Conservation (phyloP, 2,329 filamentous ascomycete genomes). For the Fusarium sp. region DNA sequence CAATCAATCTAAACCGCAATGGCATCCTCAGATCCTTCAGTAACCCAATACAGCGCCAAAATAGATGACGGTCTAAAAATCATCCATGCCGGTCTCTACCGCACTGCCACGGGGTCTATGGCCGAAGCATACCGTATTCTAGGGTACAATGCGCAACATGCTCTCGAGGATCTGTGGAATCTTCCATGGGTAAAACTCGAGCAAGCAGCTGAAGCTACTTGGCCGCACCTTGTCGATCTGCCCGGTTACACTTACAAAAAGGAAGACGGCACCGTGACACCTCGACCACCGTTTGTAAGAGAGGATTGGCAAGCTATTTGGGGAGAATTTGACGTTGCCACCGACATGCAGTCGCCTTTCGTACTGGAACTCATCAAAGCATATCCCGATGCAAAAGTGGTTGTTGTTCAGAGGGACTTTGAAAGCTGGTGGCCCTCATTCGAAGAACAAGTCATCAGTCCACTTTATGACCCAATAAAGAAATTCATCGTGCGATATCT, state of each 20-base stretch:
- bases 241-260: slow-evolving; percentile 1
- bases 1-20: not conserved
- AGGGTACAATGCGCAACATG: slow-evolving; percentile 15
- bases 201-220: slow-evolving; percentile 27
- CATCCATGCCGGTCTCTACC: slow-evolving; percentile 21
- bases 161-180: not conserved
- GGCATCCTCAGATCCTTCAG: not conserved
- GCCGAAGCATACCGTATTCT: slow-evolving; percentile 13
- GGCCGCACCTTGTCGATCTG: slow-evolving; percentile 8
- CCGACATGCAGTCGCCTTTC: slow-evolving; percentile 13
- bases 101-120: slow-evolving; percentile 25
- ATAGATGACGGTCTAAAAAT: not conserved
- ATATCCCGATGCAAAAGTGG: slow-evolving; percentile 22
- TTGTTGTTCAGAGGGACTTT: slow-evolving; percentile 1
- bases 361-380: slow-evolving; percentile 11
- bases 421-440: slow-evolving; percentile 24
- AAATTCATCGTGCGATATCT: not conserved
- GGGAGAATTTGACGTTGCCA: slow-evolving; percentile 22
- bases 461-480: not conserved
- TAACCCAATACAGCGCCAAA: rapidly evolving
- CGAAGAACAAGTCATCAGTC: not conserved
- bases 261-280: not conserved
- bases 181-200: slow-evolving; percentile 4
- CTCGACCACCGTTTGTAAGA: not conserved
- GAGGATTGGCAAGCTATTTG: slow-evolving; percentile 10